Conservation (phyloP, 768 basidiomycete species). For the Paxillus involutus region DNA sequence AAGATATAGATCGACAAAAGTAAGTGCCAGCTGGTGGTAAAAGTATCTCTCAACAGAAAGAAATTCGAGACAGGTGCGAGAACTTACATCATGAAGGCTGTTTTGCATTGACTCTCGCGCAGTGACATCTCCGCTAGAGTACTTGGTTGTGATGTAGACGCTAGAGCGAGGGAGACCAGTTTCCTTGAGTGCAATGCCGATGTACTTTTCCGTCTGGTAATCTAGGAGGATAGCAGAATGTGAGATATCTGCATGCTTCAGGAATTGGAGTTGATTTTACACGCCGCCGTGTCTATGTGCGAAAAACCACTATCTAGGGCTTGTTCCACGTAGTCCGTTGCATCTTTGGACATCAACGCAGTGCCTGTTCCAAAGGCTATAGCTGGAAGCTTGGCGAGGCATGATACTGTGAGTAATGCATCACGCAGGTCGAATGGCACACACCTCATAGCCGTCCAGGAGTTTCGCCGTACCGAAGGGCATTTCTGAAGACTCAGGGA, state of each 20-base stretch:
- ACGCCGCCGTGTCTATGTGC: slow-evolving; percentile 63
- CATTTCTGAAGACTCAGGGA: slow-evolving; percentile 26
- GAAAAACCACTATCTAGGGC: slow-evolving; percentile 61
- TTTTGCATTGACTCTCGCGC: slow-evolving; percentile 40
- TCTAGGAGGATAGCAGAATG: background rate
- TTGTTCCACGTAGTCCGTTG: slow-evolving; percentile 52
- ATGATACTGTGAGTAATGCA: background rate
- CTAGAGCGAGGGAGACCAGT: slow-evolving; percentile 46
- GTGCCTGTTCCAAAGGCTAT: slow-evolving; percentile 63
- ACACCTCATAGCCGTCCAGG: slow-evolving; percentile 42
- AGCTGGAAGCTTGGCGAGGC: slow-evolving; percentile 46
- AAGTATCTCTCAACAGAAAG: background rate
- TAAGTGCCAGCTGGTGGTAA: slow-evolving; percentile 51
- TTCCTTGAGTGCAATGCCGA: slow-evolving; percentile 43
- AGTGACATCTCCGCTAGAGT: slow-evolving; percentile 27
- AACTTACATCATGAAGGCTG: slow-evolving; percentile 46
- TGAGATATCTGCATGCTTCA: background rate
- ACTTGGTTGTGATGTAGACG: slow-evolving; percentile 59
- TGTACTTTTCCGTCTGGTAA: slow-evolving; percentile 36
- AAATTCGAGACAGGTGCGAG: background rate
- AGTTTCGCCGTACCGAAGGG: slow-evolving; percentile 39
- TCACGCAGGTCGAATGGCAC: background rate
- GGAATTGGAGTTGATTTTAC: slow-evolving; percentile 33
- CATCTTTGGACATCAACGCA: slow-evolving; percentile 42
- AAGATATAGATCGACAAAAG: slow-evolving; percentile 69